Percentiles rank a stretch among this genome's conserved stretches.
Evolutionary conservation across 345 rosid species (phyloP).

Genomic region (Melaleuca alternifolia): DNA sequence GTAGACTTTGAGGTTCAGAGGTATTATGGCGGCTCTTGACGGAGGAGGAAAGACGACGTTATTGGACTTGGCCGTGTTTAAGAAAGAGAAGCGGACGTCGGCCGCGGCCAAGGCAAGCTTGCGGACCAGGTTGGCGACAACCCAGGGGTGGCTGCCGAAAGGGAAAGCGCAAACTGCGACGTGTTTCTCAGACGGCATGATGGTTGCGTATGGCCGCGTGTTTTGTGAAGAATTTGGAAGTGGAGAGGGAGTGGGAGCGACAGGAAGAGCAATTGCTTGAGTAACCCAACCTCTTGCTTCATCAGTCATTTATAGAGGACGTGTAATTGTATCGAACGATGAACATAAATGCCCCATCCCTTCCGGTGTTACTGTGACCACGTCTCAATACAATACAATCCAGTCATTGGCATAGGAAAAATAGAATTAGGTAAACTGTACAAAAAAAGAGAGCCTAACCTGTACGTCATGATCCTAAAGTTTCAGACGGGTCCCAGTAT

Average conservation of each 20-base stretch:
- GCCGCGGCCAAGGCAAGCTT: neutral
- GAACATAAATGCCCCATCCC: neutral
- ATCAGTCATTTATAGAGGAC: neutral
- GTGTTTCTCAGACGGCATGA: neutral
- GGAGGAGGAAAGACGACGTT: neutral
- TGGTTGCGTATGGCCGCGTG: neutral
- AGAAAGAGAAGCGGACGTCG: neutral
- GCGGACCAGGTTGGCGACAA: neutral
- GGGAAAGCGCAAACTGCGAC: neutral
- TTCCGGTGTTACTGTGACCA: neutral
- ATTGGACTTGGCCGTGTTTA: constrained; percentile 1
- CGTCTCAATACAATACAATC: neutral
- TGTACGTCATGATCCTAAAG: too few relatives aligned
- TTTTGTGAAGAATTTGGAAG: neutral
- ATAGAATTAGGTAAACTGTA: neutral
- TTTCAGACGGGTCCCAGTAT: neutral
- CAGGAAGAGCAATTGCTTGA: neutral
- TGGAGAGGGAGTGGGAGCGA: neutral
- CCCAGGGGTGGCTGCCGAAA: neutral
- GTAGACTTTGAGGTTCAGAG: neutral
- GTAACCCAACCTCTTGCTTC: neutral
- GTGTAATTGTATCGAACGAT: neutral
- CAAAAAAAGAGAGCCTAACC: too few relatives aligned
- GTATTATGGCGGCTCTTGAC: neutral
- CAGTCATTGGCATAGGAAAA: neutral